phyloP scores from a whole-genome alignment of 1,284 basidiomycete genomes.

The Boletus holoroseus region DNA sequence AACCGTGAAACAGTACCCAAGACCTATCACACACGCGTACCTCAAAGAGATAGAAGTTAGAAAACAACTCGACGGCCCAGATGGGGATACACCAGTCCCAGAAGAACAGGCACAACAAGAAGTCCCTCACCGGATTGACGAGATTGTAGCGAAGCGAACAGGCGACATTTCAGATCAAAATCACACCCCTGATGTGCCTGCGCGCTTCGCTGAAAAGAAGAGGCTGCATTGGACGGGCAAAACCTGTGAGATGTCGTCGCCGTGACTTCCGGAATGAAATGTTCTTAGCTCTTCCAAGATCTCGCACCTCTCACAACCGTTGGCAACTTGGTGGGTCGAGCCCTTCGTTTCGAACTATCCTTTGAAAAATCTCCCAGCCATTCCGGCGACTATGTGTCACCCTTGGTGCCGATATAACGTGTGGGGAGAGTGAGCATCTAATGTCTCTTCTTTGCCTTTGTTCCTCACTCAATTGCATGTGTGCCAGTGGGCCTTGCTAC shows the following conservation, averaged over 20 bases:
- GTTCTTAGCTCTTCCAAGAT: conserved; percentile 43
- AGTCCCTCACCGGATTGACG: conserved; percentile 26
- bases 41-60: conserved; percentile 51
- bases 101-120: conserved; percentile 24
- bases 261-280: background rate
- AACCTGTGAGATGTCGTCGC: conserved; percentile 55
- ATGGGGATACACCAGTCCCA: conserved; percentile 25
- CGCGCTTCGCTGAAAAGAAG: conserved; percentile 80
- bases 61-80: conserved; percentile 35
- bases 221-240: conserved; percentile 83
- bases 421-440: conserved; percentile 73
- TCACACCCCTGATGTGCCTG: conserved; percentile 62
- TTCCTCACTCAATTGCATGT: conserved; percentile 1
- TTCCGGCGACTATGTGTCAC: conserved; percentile 86
- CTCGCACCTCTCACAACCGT: conserved; percentile 94
- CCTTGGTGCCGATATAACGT: conserved; percentile 92
- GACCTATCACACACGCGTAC: conserved; percentile 65
- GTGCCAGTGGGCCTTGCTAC: conserved; percentile 71
- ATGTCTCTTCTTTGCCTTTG: background rate
- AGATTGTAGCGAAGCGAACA: conserved; percentile 32
- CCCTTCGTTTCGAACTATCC: background rate
- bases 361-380: conserved; percentile 49
- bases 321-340: conserved; percentile 73
- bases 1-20: conserved; percentile 49
- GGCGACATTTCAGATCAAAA: conserved; percentile 33